Base-by-base conservation (phyloP, 352 stramenopile species). In the Thalassiosira gravida region DNA sequence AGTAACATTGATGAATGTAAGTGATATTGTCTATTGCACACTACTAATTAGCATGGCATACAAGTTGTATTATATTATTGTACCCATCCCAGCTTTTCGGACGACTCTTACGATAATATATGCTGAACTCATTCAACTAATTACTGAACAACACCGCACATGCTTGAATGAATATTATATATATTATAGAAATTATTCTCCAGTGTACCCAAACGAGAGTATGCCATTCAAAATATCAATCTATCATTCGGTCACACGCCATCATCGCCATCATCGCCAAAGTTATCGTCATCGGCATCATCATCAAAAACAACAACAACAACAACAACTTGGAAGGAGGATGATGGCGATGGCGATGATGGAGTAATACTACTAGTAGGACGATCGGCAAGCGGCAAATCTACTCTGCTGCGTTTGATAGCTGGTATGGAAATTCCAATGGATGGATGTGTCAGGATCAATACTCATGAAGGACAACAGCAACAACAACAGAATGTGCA, bases 151-250 rank as follows among this genome's bases (percentile, higher is more conserved):
- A n/a, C n/a, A n/a, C n/a, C n/a, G n/a, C n/a, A n/a, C n/a, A n/a
- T n/a, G n/a, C n/a, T n/a, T n/a, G n/a, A n/a, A n/a, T n/a, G n/a
- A n/a, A n/a, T n/a, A n/a, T n/a, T n/a, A n/a, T 35, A 59, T 13
- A 59, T 11, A 35, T 18, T 32, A 24, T 22, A 83, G 75, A 87
- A 72, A 76, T 56, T 87, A 42, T 87, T 87, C 50, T 87, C 79
- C 22, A 83, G 73, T 24, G 74, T 87, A 0, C 79, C 79, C 42
- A 81, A 81, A 69, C 67, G 79, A 44, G 59, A 80, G 69, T 83
- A 82, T 74, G 79, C 79, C n/a, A 13, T 87, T 22, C 42, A 74
- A 66, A 49, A 86, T 47, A 53, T 82, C 5, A 71, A 66, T 18
- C 24, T 77, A 35, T 66, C 67, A 22, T 74, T 82, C 70, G 78